Percentiles rank a stretch among this genome's conserved stretches.
Evolutionary conservation across 331 rosid species (phyloP).

Genomic region (Pyrus hybrid): DNA sequence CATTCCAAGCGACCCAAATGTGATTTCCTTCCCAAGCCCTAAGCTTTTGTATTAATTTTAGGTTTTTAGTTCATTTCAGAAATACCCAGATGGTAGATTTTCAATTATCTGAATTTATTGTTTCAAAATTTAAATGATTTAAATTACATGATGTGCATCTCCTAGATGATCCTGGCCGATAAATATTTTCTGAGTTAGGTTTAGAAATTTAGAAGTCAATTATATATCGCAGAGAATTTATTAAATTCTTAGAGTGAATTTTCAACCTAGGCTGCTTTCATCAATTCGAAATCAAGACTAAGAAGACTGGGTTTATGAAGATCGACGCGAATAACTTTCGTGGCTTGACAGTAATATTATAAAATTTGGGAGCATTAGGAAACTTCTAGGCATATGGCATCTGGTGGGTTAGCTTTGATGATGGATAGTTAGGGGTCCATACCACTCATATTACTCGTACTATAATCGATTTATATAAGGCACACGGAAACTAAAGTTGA

Average conservation of each 20-base stretch:
- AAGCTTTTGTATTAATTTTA: not conserved
- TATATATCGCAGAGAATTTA: not conserved
- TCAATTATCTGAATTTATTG: not conserved
- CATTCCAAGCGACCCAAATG: constrained; percentile 93
- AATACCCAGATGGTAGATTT: not conserved
- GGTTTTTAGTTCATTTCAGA: constrained; percentile 10
- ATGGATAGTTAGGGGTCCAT: not conserved
- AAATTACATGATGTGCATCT: too few species aligned
- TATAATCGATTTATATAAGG: not conserved
- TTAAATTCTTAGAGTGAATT: not conserved
- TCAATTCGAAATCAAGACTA: not conserved
- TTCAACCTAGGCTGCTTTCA: not conserved
- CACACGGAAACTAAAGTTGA: not conserved
- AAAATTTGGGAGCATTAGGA: not conserved
- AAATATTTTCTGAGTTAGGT: not conserved
- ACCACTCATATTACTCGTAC: not conserved
- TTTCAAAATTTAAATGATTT: not conserved
- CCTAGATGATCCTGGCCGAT: not conserved
- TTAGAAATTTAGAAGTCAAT: not conserved
- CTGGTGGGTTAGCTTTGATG: not conserved
- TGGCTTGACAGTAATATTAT: not conserved
- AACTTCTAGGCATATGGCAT: not conserved
- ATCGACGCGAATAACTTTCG: not conserved
- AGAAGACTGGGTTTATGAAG: not conserved
- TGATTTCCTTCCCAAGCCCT: constrained; percentile 17